Evolutionary conservation across 768 basidiomycete species (phyloP), one percentile per base, ranked within the genome.

Genomic region (Gautieria morchelliformis): DNA sequence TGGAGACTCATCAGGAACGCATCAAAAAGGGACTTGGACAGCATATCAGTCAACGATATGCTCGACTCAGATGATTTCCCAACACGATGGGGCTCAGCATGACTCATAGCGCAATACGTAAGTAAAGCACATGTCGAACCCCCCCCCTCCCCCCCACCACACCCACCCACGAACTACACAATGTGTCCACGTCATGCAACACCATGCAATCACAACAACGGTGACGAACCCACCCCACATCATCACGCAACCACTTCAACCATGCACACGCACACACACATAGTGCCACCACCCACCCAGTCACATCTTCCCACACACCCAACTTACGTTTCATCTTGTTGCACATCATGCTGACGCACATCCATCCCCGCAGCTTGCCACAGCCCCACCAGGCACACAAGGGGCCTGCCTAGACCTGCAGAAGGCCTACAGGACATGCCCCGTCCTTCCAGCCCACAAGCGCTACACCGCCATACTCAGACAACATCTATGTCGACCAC

Each of bases 401-500:
- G 49, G 22, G 9, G 49, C 32, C 12, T 24, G 24, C 49, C 7
- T 51, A 27, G 49, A 51, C 32, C 10, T 51, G 8, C 20, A 35
- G 27, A 24, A 6, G 7, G 49, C 49, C 9, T 51, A 27, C 32
- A 12, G 27, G 15, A 51, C 9, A 12, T 51, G 15, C 1, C 61
- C 61, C 9, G 45, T 58, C 1, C n/a, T 19, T 1, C 56, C 60
- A 3, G 17, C 39, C 1, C 52, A 53, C n/a, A 22, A 52, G 33
- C 4, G 17, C 3, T 55, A 55, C 58, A 41, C 44, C 20, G 17
- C 45, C 4, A 5, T 59, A 1, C 1, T 42, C 7, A 22, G 22
- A 9, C 20, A 35, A 51, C 0, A 39, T 65, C 9, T 60, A 52
- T 30, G 52, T 66, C 0, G 60, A 64, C 47, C 39, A 62, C 27